These are phyloP conservation scores for Ustilago curta DNA, from an alignment of 1,284 basidiomycete genomes.

Conservation along the genomic window DNA sequence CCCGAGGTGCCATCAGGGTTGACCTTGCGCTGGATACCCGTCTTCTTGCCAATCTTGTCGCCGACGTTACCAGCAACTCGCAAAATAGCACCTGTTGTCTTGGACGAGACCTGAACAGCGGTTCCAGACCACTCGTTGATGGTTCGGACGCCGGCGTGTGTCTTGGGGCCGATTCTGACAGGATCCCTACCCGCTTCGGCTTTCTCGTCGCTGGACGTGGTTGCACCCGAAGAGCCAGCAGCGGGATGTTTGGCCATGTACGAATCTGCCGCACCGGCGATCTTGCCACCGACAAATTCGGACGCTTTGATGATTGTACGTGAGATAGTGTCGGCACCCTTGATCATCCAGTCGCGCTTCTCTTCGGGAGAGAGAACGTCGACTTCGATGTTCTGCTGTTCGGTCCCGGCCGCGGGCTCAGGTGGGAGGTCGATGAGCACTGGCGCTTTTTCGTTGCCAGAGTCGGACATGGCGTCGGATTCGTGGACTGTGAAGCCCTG, in stretches of 20 bases:
- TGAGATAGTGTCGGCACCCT: constrained; percentile 60
- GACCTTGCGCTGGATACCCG: constrained; percentile 65
- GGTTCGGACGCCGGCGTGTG: constrained; percentile 23
- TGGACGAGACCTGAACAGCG: constrained; percentile 50
- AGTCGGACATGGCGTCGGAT: constrained; percentile 39
- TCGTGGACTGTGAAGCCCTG: constrained; percentile 50
- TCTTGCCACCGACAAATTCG: constrained; percentile 48
- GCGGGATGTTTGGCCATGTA: constrained; percentile 47
- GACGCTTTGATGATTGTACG: constrained; percentile 63
- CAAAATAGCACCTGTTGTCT: constrained; percentile 64
- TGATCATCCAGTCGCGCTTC: constrained; percentile 55
- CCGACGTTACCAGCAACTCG: constrained; percentile 63
- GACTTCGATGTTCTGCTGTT: constrained; percentile 35
- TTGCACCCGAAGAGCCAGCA: constrained; percentile 29
- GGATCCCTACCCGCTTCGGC: constrained; percentile 27
- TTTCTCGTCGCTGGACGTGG: constrained; percentile 31
- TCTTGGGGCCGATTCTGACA: constrained; percentile 33
- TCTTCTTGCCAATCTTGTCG: constrained; percentile 64
- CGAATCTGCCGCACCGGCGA: constrained; percentile 56
- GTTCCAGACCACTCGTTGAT: constrained; percentile 45
- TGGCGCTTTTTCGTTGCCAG: constrained; percentile 57
- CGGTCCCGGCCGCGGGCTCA: constrained; percentile 29
- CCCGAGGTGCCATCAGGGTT: constrained; percentile 38
- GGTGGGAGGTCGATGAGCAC: constrained; percentile 56
- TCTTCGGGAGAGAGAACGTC: constrained; percentile 39